Percentiles rank a stretch among this genome's conserved stretches.
Evolutionary conservation across 148 eudicot species (phyloP).

Genomic region (Camellia lanceoleosa): DNA sequence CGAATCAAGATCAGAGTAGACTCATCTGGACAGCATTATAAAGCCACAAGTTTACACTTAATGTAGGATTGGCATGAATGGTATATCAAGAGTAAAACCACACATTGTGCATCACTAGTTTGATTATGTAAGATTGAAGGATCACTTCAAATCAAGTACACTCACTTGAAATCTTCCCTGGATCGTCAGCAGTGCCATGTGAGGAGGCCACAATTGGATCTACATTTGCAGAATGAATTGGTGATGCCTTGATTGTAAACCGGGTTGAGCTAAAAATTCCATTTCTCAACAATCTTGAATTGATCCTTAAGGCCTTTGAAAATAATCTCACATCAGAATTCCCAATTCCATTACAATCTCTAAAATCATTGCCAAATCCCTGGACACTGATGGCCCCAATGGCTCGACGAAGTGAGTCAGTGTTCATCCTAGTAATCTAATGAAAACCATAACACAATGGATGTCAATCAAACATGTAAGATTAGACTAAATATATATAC

Average conservation of each 20-base stretch:
- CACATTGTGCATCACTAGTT: background rate
- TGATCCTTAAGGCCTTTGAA: constrained; percentile 11
- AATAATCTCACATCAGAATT: background rate
- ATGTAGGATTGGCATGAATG: background rate
- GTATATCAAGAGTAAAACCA: background rate
- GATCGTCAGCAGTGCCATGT: background rate
- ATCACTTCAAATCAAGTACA: background rate
- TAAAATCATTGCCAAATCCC: constrained; percentile 1
- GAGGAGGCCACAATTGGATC: constrained; percentile 24
- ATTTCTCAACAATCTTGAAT: background rate
- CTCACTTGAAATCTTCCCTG: constrained; percentile 23
- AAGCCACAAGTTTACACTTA: background rate
- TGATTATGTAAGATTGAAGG: background rate
- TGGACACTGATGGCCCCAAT: background rate
- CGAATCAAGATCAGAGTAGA: constrained; percentile 46
- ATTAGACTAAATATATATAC: background rate
- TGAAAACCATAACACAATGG: background rate
- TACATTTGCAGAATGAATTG: constrained; percentile 8
- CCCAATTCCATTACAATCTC: constrained; percentile 2
- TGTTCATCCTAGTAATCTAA: constrained; percentile 11
- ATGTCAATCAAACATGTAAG: background rate
- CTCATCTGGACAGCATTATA: constrained; percentile 30
- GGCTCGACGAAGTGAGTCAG: constrained; percentile 10
- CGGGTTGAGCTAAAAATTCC: background rate
- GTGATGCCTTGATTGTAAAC: constrained; percentile 9